phyloP scores from a whole-genome alignment of 805 yeast genomes.

The Wickerhamiella vanderwaltii region DNA sequence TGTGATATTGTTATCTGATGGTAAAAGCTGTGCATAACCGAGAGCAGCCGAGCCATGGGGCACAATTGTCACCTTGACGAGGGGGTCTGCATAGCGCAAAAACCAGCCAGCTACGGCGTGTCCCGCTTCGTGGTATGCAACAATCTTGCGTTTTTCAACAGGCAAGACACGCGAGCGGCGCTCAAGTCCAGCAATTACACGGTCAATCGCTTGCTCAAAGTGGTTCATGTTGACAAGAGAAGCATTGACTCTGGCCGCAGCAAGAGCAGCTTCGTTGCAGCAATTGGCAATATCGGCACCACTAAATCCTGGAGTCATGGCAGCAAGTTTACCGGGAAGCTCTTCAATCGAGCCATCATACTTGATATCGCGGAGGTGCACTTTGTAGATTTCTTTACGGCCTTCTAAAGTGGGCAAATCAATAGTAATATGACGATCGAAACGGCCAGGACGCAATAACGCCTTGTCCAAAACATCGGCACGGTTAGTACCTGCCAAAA shows the following conservation, averaged over 20 bases:
- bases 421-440: slow-evolving; percentile 76
- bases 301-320: slow-evolving; percentile 87
- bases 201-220: slow-evolving; percentile 86
- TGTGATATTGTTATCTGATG: slow-evolving; percentile 74
- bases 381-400: slow-evolving; percentile 72
- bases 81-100: slow-evolving; percentile 76
- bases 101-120: slow-evolving; percentile 96
- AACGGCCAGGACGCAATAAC: slow-evolving; percentile 85
- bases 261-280: slow-evolving; percentile 87
- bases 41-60: slow-evolving; percentile 92
- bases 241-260: slow-evolving; percentile 74
- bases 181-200: slow-evolving; percentile 91
- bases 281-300: slow-evolving; percentile 96
- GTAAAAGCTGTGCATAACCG: slow-evolving; percentile 92
- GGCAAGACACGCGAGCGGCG: slow-evolving; percentile 68
- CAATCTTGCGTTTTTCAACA: slow-evolving; percentile 69
- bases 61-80: slow-evolving; percentile 82
- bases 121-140: slow-evolving; percentile 94
- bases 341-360: slow-evolving; percentile 38
- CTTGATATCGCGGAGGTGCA: slow-evolving; percentile 56
- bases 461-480: slow-evolving; percentile 87
- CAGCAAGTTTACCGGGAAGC: slow-evolving; percentile 73
- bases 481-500: slow-evolving; percentile 88
- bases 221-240: slow-evolving; percentile 50
- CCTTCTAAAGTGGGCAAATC: slow-evolving; percentile 86